These are phyloP conservation scores for Lodderomyces margitis DNA, from an alignment of 1,139 yeast species.

Conservation along the genomic window DNA sequence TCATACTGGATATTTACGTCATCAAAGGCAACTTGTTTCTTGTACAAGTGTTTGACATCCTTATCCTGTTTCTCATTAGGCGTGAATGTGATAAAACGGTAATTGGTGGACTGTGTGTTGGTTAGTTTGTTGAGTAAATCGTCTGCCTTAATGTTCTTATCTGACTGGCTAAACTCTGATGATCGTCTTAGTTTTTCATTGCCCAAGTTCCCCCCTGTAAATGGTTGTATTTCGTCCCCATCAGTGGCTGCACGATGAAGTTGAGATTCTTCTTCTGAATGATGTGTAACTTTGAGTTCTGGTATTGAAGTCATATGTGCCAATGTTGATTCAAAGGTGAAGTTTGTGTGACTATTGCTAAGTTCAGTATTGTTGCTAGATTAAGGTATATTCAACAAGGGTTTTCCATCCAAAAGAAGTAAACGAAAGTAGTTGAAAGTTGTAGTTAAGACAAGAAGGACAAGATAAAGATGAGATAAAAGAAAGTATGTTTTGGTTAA, in stretches of 20 bases:
- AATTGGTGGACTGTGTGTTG: conserved; percentile 21
- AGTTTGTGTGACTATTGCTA: no score
- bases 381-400: no score
- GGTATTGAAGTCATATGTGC: not conserved
- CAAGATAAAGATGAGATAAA: no score
- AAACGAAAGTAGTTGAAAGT: no score
- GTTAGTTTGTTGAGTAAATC: conserved; percentile 21
- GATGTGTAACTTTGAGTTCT: not conserved
- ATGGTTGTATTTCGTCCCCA: not conserved
- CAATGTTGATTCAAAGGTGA: no score
- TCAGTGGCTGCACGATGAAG: not conserved
- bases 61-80: conserved; percentile 8
- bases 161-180: not conserved
- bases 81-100: conserved; percentile 19
- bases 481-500: no score
- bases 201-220: not conserved
- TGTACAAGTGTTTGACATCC: conserved; percentile 9
- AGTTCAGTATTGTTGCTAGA: no score
- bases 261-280: not conserved
- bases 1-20: conserved; percentile 19
- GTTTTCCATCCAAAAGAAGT: no score
- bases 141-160: not conserved
- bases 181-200: not conserved
- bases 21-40: conserved; percentile 23
- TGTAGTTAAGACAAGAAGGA: no score